These are phyloP conservation scores for Dioszegia hungarica DNA, from an alignment of 768 basidiomycete genomes.

Conservation along the genomic window DNA sequence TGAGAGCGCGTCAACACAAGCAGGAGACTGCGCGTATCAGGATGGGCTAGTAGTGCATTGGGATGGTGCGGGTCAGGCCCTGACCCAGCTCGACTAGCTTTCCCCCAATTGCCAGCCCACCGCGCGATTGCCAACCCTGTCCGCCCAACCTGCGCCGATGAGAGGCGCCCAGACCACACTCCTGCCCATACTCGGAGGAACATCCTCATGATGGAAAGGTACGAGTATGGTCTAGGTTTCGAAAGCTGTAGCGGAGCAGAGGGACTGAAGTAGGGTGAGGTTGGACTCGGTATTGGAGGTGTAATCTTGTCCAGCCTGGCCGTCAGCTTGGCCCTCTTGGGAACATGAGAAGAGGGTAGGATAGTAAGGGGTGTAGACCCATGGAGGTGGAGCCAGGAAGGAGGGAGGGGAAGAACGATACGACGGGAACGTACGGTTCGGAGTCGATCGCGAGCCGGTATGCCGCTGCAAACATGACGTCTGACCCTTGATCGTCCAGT, in stretches of 20 bases:
- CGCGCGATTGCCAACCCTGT: too few relatives aligned
- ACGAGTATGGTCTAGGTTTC: slow-evolving; percentile 40
- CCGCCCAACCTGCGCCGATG: too few relatives aligned
- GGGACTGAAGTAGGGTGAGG: slow-evolving; percentile 23
- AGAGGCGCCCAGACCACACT: slow-evolving; percentile 41
- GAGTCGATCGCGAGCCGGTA: slow-evolving; percentile 43
- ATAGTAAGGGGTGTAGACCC: too few relatives aligned
- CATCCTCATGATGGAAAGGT: slow-evolving; percentile 39
- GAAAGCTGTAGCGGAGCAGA: slow-evolving; percentile 30
- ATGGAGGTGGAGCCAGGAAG: neutral
- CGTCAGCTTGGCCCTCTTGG: neutral
- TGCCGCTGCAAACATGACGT: slow-evolving; percentile 40
- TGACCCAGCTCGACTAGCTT: too few relatives aligned
- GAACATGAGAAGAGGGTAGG: too few relatives aligned
- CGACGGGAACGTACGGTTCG: slow-evolving; percentile 33
- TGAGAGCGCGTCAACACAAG: too few relatives aligned
- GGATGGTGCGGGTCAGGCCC: too few relatives aligned
- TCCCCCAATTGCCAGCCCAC: too few relatives aligned
- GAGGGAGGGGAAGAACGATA: neutral
- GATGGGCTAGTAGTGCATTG: too few relatives aligned
- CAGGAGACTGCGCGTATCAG: too few relatives aligned
- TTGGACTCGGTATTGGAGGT: slow-evolving; percentile 30
- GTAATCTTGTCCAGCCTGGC: slow-evolving; percentile 20
- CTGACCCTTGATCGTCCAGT: slow-evolving; percentile 36
- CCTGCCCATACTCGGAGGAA: slow-evolving; percentile 41